Base-by-base conservation (phyloP, 1,139 yeast genomes). In the Sugiyamaella pinicola region DNA sequence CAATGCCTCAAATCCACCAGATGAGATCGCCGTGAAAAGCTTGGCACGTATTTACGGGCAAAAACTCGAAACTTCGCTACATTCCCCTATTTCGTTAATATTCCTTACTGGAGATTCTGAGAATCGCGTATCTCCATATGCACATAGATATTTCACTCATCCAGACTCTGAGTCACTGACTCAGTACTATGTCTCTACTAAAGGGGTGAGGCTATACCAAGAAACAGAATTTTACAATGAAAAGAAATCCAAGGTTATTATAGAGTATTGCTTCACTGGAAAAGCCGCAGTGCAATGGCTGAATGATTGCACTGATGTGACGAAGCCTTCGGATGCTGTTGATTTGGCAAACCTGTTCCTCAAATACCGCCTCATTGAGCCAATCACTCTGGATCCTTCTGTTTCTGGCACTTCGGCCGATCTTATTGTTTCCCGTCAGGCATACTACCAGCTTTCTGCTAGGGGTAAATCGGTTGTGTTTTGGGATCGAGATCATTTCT, bases 221-320 rank as follows among this genome's bases (percentile, higher is more conserved):
- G 66, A 78, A 37, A 76, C 75, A 15, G 40, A 24, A 2, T 52
- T 58, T 44, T 18, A 34, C 13, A 24, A 26, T 12, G 22, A 22
- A 18, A 41, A 15, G 18, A 38, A 41, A 15, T 15, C n/a, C 15
- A 13, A 21, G 1, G 13, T 47, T 43, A 37, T 26, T 7, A 45
- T 78, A 2, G 73, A 74, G 15, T 77, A 77, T 61, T 78, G 83
- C 52, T 76, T 87, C 56, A 77, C 87, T 0, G 96, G 97, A 0
- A 86, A 87, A 61, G 85, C 95, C 0, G 74, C 86, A 1, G 77
- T 83, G 68, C 96, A 89, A 64, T 93, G 97, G 96, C 63, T 91
- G 15, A 77, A 85, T 79, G 98, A 91, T 59, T 91, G 97, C 64
- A 85, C 96, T 0, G 95, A 88, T 63, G 74, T 84, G 1, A 69